Evolutionary conservation across 306 rosid species (phyloP).

Genomic region (Glycine soja): DNA sequence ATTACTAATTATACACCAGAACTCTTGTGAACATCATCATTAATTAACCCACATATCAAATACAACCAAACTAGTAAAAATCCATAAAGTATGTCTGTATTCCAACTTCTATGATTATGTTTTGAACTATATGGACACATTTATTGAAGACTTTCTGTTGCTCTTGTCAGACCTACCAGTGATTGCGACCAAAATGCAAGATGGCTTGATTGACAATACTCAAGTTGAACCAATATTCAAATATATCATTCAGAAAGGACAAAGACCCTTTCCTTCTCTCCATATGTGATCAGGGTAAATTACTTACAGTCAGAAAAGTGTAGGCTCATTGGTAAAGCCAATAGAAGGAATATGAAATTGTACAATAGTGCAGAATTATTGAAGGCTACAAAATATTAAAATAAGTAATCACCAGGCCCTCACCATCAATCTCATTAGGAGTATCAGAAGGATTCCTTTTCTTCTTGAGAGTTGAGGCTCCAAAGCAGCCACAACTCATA

Average conservation of each 20-base stretch:
- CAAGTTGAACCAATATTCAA: neutral
- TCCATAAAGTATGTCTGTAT: conserved; percentile 13
- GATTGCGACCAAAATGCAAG: conserved; percentile 16
- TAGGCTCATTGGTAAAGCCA: neutral
- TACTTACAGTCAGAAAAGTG: neutral
- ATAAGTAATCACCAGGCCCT: conserved; percentile 35
- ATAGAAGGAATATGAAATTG: neutral
- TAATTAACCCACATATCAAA: neutral
- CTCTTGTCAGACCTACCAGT: conserved; percentile 8
- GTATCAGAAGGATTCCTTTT: conserved; percentile 52
- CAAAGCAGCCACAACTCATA: conserved; percentile 93
- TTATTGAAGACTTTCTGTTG: neutral
- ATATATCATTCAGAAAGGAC: conserved; percentile 8
- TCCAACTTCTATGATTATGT: conserved; percentile 27
- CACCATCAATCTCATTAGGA: conserved; percentile 67
- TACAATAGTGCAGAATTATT: conserved; percentile 4
- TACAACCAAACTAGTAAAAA: conserved; percentile 33
- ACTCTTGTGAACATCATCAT: conserved; percentile 18
- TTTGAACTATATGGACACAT: conserved; percentile 35
- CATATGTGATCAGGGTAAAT: conserved; percentile 22
- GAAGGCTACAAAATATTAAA: conserved; percentile 33
- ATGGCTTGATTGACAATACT: neutral
- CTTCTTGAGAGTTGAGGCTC: conserved; percentile 56
- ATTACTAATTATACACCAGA: conserved; percentile 26
- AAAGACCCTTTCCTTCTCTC: conserved; percentile 16